These are phyloP conservation scores for Exobasidium cylindrosporum DNA, from an alignment of 1,284 basidiomycete genomes.

Conservation along the genomic window DNA sequence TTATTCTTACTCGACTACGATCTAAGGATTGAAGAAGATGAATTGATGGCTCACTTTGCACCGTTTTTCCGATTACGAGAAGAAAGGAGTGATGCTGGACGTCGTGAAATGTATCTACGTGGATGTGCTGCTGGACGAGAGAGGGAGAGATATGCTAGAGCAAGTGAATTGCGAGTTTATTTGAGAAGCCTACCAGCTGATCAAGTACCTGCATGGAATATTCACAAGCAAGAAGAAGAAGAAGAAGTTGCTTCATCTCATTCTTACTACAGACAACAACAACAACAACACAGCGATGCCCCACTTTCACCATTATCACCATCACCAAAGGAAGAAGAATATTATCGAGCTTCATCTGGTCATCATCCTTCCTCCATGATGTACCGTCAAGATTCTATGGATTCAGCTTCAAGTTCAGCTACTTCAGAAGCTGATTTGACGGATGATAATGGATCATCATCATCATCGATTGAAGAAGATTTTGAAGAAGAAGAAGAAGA, in stretches of 20 bases:
- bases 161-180: slow-evolving; percentile 47
- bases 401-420: slow-evolving; percentile 22
- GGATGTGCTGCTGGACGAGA: slow-evolving; percentile 52
- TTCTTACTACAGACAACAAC: neutral
- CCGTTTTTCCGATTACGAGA: slow-evolving; percentile 52
- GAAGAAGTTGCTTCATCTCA: neutral
- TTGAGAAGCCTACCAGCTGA: slow-evolving; percentile 46
- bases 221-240: slow-evolving; percentile 25
- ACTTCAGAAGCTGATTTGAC: slow-evolving; percentile 50
- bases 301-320: slow-evolving; percentile 20
- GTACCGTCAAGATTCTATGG: slow-evolving; percentile 36
- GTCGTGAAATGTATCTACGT: slow-evolving; percentile 52
- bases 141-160: slow-evolving; percentile 49
- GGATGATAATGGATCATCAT: slow-evolving; percentile 53
- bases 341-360: slow-evolving; percentile 13
- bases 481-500: slow-evolving; percentile 43
- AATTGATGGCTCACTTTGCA: slow-evolving; percentile 51
- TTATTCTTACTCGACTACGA: slow-evolving; percentile 56
- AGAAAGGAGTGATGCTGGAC: slow-evolving; percentile 47
- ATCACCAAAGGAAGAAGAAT: slow-evolving; percentile 6
- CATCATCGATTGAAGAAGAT: slow-evolving; percentile 38
- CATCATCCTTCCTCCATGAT: slow-evolving; percentile 18
- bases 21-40: slow-evolving; percentile 53
- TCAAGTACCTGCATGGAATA: slow-evolving; percentile 51
- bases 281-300: slow-evolving; percentile 1